Evolutionary conservation across 257 asterid genomes (phyloP).

Genomic region (Salvia miltiorrhiza): DNA sequence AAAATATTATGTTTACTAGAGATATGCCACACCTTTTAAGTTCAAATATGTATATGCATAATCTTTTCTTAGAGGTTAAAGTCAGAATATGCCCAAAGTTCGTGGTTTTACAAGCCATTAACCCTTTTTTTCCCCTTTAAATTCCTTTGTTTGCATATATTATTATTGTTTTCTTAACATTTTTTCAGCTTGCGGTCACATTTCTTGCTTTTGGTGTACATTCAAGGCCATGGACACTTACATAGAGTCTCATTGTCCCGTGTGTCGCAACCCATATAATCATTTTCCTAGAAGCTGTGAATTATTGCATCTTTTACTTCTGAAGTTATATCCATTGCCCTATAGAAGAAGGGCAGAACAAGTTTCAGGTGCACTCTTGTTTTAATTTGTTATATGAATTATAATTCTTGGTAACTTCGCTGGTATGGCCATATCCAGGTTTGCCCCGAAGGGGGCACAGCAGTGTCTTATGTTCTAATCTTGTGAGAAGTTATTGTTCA

Average conservation of each 20-base stretch:
- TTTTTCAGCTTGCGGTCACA: constrained; percentile 68
- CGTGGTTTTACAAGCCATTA: too few species aligned
- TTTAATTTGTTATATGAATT: not conserved
- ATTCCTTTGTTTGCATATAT: constrained; percentile 9
- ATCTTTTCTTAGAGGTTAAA: too few species aligned
- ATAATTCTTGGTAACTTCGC: not conserved
- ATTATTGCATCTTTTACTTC: constrained; percentile 48
- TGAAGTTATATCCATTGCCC: constrained; percentile 48
- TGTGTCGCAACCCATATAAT: constrained; percentile 51
- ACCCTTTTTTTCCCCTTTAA: not conserved
- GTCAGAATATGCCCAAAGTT: too few species aligned
- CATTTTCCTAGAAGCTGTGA: constrained; percentile 60
- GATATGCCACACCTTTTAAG: too few species aligned
- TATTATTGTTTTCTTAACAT: constrained; percentile 30
- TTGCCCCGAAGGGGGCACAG: not conserved
- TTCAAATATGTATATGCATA: too few species aligned
- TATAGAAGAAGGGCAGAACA: constrained; percentile 46
- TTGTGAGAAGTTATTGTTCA: not conserved
- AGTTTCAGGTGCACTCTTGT: constrained; percentile 46
- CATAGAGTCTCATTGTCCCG: constrained; percentile 49
- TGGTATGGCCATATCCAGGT: not conserved
- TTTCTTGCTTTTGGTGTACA: constrained; percentile 73
- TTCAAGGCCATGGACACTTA: constrained; percentile 39
- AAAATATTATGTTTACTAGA: too few species aligned
- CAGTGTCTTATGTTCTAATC: not conserved